Conservation (phyloP, 1,284 basidiomycete species). For the Anthracocystis walkeri region DNA sequence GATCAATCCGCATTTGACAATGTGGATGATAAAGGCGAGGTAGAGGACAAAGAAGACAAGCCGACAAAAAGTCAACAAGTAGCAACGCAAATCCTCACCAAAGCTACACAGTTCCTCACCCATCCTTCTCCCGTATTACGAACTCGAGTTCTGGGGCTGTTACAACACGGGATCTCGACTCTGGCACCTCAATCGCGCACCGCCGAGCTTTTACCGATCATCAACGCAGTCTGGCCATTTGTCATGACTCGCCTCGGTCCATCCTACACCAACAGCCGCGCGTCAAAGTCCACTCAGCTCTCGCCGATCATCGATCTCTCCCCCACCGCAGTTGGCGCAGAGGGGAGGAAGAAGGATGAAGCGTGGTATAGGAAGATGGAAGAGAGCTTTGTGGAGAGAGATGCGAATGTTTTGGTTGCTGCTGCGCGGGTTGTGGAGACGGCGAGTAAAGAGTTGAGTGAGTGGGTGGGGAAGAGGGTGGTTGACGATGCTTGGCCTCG, state of each 20-base stretch:
- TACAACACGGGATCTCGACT: constrained; percentile 45
- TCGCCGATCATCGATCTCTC: constrained; percentile 32
- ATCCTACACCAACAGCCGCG: constrained; percentile 16
- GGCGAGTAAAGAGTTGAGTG: constrained; percentile 34
- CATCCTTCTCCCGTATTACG: constrained; percentile 53
- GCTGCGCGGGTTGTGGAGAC: constrained; percentile 50
- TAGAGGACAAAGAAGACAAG: constrained; percentile 32
- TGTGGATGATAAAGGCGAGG: neutral
- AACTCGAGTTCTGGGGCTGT: constrained; percentile 34
- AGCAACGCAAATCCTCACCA: constrained; percentile 33
- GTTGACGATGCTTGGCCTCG: constrained; percentile 64
- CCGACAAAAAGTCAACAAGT: constrained; percentile 47
- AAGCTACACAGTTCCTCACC: constrained; percentile 43
- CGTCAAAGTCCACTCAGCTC: constrained; percentile 3
- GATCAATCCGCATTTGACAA: constrained; percentile 13
- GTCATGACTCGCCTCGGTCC: constrained; percentile 60
- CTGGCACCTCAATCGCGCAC: constrained; percentile 46
- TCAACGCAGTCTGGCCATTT: constrained; percentile 64
- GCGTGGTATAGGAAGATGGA: constrained; percentile 19
- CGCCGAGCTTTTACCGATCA: constrained; percentile 57
- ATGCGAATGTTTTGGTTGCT: constrained; percentile 56
- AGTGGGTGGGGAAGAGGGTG: constrained; percentile 55
- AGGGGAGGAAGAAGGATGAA: neutral
- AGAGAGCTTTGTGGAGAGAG: constrained; percentile 38
- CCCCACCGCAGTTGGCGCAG: neutral